phyloP scores from a whole-genome alignment of 176 grass and related monocot genomes.

The Oryza officinalis region DNA sequence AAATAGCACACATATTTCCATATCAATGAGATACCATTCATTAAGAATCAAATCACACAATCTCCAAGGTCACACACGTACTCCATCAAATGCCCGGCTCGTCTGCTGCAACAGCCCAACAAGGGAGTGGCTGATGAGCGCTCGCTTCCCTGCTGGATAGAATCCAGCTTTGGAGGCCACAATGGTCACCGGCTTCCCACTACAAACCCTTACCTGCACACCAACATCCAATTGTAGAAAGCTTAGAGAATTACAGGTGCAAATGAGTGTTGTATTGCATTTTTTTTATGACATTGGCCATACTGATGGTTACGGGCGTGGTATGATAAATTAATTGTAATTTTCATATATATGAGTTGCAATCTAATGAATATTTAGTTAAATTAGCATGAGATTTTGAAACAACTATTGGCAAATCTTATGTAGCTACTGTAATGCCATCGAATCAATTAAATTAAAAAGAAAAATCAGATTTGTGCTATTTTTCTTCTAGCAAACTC shows the following conservation, averaged over 20 bases:
- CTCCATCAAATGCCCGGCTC: constrained; percentile 84
- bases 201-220: constrained; percentile 80
- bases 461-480: background rate
- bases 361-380: background rate
- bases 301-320: background rate
- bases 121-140: constrained; percentile 72
- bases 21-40: constrained; percentile 19
- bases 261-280: background rate
- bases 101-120: constrained; percentile 80
- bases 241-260: background rate
- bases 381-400: background rate
- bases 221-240: background rate
- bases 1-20: constrained; percentile 18
- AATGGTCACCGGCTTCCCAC: constrained; percentile 79
- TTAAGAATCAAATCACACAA: background rate
- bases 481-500: constrained; percentile 21
- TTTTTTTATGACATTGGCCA: constrained; percentile 15
- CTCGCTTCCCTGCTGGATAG: constrained; percentile 73
- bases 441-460: background rate
- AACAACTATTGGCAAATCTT: background rate
- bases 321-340: too few relatives aligned
- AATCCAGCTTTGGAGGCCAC: constrained; percentile 77
- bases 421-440: background rate
- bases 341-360: background rate
- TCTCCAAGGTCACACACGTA: constrained; percentile 34